These are phyloP conservation scores for Cornus florida DNA, from an alignment of 148 eudicot species.

Conservation along the genomic window DNA sequence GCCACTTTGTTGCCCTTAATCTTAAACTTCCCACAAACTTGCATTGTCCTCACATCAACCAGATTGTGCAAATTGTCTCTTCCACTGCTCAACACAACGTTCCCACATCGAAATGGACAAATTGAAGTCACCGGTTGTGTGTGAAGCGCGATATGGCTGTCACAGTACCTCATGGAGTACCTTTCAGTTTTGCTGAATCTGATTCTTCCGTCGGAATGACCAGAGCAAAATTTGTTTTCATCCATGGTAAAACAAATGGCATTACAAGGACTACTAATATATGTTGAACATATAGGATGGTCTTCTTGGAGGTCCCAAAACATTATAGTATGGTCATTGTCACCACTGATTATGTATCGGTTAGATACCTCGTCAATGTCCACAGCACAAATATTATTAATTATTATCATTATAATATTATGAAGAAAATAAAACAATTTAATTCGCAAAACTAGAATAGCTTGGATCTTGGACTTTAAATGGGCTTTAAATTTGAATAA, in stretches of 20 bases:
- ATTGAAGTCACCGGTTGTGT: conserved; percentile 9
- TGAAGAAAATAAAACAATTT: too few species aligned
- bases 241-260: conserved; percentile 5
- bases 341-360: background rate
- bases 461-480: too few species aligned
- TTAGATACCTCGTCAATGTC: too few species aligned
- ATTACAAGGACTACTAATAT: background rate
- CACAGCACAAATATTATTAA: too few species aligned
- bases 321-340: background rate
- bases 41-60: background rate
- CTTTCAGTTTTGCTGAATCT: background rate
- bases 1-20: background rate
- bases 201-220: background rate
- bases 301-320: background rate
- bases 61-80: conserved; percentile 13
- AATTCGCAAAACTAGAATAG: too few species aligned
- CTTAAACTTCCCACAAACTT: conserved; percentile 3
- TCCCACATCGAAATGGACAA: background rate
- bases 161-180: background rate
- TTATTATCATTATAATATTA: too few species aligned
- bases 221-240: background rate
- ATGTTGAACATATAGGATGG: background rate
- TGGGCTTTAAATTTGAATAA: too few species aligned
- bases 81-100: conserved; percentile 12
- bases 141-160: background rate